phyloP scores from a whole-genome alignment of 345 rosid genomes.

The Acer campestre region DNA sequence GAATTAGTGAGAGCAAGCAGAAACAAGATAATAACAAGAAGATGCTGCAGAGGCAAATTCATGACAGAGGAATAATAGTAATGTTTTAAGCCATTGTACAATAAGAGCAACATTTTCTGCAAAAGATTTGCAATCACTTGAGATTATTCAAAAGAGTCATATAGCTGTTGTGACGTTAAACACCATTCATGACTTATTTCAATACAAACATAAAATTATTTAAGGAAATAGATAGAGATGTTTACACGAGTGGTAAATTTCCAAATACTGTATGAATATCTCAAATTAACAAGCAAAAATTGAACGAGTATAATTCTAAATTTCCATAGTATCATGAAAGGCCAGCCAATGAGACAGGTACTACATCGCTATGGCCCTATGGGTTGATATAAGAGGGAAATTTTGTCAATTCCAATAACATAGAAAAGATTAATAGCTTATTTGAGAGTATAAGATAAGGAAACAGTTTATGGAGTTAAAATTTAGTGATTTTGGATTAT shows the following conservation, averaged over 20 bases:
- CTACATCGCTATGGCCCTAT: background rate
- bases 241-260: background rate
- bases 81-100: background rate
- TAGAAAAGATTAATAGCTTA: background rate
- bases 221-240: background rate
- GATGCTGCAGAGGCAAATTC: background rate
- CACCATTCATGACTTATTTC: background rate
- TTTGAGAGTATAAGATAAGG: background rate
- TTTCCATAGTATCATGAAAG: background rate
- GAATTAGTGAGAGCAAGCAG: background rate
- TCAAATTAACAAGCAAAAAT: background rate
- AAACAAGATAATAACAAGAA: background rate
- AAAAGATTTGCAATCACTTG: background rate
- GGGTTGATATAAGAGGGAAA: background rate
- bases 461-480: too few relatives aligned
- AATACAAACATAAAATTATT: background rate
- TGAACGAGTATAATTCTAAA: background rate
- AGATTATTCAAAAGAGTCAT: background rate
- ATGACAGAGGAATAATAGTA: background rate
- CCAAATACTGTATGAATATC: background rate
- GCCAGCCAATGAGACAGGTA: too few relatives aligned
- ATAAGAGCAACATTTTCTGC: background rate
- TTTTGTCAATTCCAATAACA: background rate
- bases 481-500: background rate
- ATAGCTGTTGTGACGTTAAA: background rate